Conservation (phyloP, 139 green algal species). For the Coelastrella sp. region DNA sequence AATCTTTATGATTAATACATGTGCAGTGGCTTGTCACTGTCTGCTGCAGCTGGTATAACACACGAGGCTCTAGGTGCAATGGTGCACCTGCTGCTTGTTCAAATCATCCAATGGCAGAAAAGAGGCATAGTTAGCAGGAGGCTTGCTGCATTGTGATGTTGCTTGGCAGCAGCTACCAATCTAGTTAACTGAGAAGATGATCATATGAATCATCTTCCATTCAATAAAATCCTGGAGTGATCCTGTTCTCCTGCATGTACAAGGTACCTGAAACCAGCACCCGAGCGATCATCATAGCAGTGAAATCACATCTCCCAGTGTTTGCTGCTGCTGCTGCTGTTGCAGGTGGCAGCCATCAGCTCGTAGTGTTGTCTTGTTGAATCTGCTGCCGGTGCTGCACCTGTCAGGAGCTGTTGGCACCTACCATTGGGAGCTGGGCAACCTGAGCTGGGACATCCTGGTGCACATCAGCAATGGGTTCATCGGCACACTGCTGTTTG, state of each 20-base stretch:
- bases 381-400: conserved; percentile 17
- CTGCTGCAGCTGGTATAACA: neutral
- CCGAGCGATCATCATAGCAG: neutral
- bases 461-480: conserved; percentile 29
- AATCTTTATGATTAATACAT: neutral
- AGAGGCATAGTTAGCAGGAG: neutral
- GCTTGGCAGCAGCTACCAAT: neutral
- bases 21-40: neutral
- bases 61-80: neutral
- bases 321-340: neutral
- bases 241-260: neutral
- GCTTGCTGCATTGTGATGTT: neutral
- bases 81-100: neutral
- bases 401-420: neutral
- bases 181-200: too few relatives aligned
- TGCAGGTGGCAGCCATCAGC: neutral
- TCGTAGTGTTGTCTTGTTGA: conserved; percentile 2
- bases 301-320: neutral
- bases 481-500: conserved; percentile 31
- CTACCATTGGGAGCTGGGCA: conserved; percentile 36
- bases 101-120: neutral
- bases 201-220: too few relatives aligned
- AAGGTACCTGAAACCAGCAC: neutral
- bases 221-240: too few relatives aligned
- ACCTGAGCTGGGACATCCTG: conserved; percentile 34